Evolutionary conservation across 2,329 filamentous ascomycete genomes (phyloP).

Genomic region (Blumeria graminis): DNA sequence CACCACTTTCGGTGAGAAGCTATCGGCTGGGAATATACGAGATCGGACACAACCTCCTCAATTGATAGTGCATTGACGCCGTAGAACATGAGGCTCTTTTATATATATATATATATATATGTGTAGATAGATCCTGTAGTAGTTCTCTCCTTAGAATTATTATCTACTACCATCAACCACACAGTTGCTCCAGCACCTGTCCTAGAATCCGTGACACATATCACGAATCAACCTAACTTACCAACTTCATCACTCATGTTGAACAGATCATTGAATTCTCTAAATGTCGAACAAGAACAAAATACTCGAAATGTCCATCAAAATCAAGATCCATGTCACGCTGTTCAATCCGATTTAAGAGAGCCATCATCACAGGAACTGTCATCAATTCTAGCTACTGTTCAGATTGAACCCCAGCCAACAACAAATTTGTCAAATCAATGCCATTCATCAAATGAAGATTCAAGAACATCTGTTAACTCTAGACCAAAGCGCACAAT

Average conservation of each 20-base stretch:
- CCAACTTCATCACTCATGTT: neutral
- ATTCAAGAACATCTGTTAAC: neutral
- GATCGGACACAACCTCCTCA: too few relatives aligned
- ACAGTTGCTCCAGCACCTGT: too few relatives aligned
- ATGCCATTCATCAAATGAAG: neutral
- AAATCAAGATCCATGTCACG: neutral
- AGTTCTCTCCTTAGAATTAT: too few relatives aligned
- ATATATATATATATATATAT: too few relatives aligned
- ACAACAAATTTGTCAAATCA: neutral
- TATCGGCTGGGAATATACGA: too few relatives aligned
- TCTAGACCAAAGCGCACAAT: neutral
- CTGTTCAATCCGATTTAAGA: neutral
- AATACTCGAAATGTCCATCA: neutral
- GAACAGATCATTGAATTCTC: neutral
- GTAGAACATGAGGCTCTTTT: too few relatives aligned
- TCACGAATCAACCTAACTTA: neutral
- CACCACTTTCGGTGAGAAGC: too few relatives aligned
- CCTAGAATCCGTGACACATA: too few relatives aligned
- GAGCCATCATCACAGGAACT: neutral
- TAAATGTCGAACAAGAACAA: neutral
- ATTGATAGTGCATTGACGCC: too few relatives aligned
- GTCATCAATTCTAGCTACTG: neutral
- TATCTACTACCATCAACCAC: too few relatives aligned
- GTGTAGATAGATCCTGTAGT: too few relatives aligned
- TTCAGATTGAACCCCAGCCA: neutral